Base-by-base conservation (phyloP, 108 stramenopile genomes). In the Seminavis robusta region DNA sequence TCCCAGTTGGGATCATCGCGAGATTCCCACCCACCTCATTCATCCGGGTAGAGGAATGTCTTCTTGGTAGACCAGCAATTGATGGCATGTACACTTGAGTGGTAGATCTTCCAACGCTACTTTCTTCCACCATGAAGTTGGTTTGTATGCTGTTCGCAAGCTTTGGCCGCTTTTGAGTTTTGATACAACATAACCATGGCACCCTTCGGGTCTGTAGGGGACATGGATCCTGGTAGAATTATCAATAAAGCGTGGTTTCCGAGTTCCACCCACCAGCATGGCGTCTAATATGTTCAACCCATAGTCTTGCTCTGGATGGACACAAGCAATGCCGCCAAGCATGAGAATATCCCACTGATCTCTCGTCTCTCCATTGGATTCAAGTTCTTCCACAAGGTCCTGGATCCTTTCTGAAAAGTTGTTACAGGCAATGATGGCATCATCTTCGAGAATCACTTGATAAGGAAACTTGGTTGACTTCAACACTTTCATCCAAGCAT, bases 301-400 rank as follows among this genome's bases (percentile, higher is more conserved):
- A 31, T 59, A 21, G n/a, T 42, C 50, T 15, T 49, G 27, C 9
- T 59, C 37, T 11, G 65, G 65, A 49, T 67, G 48, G 39, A 67
- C 57, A 28, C 42, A 43, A 15, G 48, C 57, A 47, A 67, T 44
- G 32, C 58, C 65, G 15, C 65, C 65, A 8, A 67, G 21, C 34
- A 67, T n/a, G 3, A 67, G 29, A 0, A 67, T 58, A 26, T 67
- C 65, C 65, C 65, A 67, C n/a, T n/a, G n/a, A n/a, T n/a, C n/a
- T n/a, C n/a, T n/a, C 5, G 36, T 47, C 10, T 57, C 43, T 30
- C 24, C 24, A 1, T 25, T 3, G 24, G 33, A 25, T 1, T 16
- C 21, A 20, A 1, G 26, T 17, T 39, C 54, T 19, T 56, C 54
- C 29, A 36, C 40, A 7, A 16, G 20, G 9, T 17, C 30, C 10